phyloP scores from a whole-genome alignment of 2,329 filamentous ascomycete species.

The Aspergillus fructus region DNA sequence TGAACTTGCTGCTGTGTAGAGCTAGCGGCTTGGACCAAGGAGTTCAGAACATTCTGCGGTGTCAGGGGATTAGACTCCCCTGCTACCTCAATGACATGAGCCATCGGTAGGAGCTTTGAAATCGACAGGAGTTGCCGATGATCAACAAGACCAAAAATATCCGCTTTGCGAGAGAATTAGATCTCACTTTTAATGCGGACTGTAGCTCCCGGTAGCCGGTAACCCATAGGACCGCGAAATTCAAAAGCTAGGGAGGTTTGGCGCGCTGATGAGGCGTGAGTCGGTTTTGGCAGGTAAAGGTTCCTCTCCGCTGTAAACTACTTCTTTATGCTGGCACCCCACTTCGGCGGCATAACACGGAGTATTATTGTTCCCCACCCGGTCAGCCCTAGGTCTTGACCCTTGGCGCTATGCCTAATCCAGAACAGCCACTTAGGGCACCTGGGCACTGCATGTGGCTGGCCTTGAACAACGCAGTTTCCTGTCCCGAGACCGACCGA shows the following conservation, averaged over 20 bases:
- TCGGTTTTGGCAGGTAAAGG: not conserved
- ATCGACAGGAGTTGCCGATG: conserved; percentile 1
- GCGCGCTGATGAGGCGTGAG: not conserved
- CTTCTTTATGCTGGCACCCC: conserved; percentile 17
- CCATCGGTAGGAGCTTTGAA: conserved; percentile 52
- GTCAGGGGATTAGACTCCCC: conserved; percentile 76
- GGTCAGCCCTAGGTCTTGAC: conserved; percentile 30
- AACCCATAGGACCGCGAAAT: conserved; percentile 6
- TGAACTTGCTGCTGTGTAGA: conserved; percentile 65
- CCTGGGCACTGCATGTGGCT: too few relatives aligned
- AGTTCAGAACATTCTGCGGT: conserved; percentile 62
- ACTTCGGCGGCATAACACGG: conserved; percentile 21
- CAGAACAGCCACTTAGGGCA: conserved; percentile 23
- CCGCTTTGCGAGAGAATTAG: conserved; percentile 4
- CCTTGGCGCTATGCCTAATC: conserved; percentile 20
- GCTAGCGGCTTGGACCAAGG: conserved; percentile 64
- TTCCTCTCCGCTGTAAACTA: not conserved
- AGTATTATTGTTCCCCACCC: conserved; percentile 21
- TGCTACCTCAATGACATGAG: conserved; percentile 72
- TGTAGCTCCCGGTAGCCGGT: not conserved
- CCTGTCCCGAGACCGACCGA: too few relatives aligned
- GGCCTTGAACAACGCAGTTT: too few relatives aligned
- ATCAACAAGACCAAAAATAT: conserved; percentile 6
- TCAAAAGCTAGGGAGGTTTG: not conserved
- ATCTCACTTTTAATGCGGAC: conserved; percentile 4